Conservation (phyloP, 2,329 filamentous ascomycete species). For the Calonectria multiphialidica region DNA sequence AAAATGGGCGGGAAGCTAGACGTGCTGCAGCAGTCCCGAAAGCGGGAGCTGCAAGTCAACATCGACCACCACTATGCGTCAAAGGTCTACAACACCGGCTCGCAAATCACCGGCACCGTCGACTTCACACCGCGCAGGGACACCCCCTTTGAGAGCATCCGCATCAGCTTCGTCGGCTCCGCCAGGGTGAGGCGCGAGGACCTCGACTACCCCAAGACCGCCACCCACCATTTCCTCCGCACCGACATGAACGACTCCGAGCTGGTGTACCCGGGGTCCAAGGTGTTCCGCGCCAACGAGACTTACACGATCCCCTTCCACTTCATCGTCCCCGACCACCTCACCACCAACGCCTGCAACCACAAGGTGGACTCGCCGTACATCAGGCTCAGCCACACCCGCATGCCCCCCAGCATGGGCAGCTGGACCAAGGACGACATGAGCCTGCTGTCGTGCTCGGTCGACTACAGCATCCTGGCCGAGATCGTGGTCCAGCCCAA, state of each 20-base stretch:
- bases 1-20: slow-evolving; percentile 14
- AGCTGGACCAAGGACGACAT: slow-evolving; percentile 40
- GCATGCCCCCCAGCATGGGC: slow-evolving; percentile 33
- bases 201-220: slow-evolving; percentile 33
- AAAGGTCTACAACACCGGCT: slow-evolving; percentile 40
- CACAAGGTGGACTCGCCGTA: slow-evolving; percentile 26
- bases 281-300: slow-evolving; percentile 28
- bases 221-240: slow-evolving; percentile 37
- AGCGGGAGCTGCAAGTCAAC: slow-evolving; percentile 18
- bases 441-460: slow-evolving; percentile 26
- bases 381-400: slow-evolving; percentile 31
- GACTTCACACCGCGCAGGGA: slow-evolving; percentile 26
- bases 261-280: slow-evolving; percentile 27
- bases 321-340: slow-evolving; percentile 39
- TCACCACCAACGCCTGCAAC: slow-evolving; percentile 31
- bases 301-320: slow-evolving; percentile 38
- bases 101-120: slow-evolving; percentile 37
- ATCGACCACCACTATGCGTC: slow-evolving; percentile 40
- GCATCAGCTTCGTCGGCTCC: slow-evolving; percentile 34
- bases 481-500: slow-evolving; percentile 19
- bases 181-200: slow-evolving; percentile 36
- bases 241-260: slow-evolving; percentile 36
- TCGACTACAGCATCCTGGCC: slow-evolving; percentile 33
- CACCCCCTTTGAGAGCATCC: slow-evolving; percentile 31
- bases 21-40: slow-evolving; percentile 9